Evolutionary conservation across 1,284 basidiomycete species (phyloP).

Genomic region (Cryptococcus sp.): DNA sequence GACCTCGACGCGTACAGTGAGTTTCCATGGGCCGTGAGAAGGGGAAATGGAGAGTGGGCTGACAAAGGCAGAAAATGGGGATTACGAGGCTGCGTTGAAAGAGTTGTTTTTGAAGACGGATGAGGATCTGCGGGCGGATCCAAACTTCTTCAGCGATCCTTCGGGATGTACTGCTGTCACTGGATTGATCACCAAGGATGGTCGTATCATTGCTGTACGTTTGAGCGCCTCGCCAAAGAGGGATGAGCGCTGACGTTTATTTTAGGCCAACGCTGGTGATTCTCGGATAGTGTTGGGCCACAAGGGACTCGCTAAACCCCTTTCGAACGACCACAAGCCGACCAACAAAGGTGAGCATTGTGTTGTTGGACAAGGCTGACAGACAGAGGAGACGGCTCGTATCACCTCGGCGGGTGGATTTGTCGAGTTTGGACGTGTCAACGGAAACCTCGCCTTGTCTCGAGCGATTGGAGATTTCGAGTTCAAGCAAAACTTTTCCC

Average conservation of each 20-base stretch:
- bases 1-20: slow-evolving; percentile 64
- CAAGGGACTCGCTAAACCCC: slow-evolving; percentile 75
- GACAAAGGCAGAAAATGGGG: slow-evolving; percentile 51
- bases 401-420: slow-evolving; percentile 94
- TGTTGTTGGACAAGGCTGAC: too few species aligned
- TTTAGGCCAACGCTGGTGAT: slow-evolving; percentile 94
- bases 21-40: too few species aligned
- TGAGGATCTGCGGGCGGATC: slow-evolving; percentile 88
- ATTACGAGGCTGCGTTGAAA: slow-evolving; percentile 77
- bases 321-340: slow-evolving; percentile 97
- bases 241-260: neutral
- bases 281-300: slow-evolving; percentile 86
- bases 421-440: slow-evolving; percentile 94
- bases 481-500: slow-evolving; percentile 87
- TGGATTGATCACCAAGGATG: slow-evolving; percentile 70
- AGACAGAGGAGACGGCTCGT: slow-evolving; percentile 71
- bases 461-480: slow-evolving; percentile 97
- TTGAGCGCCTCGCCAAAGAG: slow-evolving; percentile 31
- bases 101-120: slow-evolving; percentile 89
- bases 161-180: slow-evolving; percentile 97
- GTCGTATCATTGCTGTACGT: slow-evolving; percentile 70
- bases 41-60: too few species aligned
- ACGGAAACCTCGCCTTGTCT: slow-evolving; percentile 94
- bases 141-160: slow-evolving; percentile 79
- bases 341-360: slow-evolving; percentile 64